Evolutionary conservation across 106 monocot genomes (phyloP).

Genomic region (Narthecium ossifragum): DNA sequence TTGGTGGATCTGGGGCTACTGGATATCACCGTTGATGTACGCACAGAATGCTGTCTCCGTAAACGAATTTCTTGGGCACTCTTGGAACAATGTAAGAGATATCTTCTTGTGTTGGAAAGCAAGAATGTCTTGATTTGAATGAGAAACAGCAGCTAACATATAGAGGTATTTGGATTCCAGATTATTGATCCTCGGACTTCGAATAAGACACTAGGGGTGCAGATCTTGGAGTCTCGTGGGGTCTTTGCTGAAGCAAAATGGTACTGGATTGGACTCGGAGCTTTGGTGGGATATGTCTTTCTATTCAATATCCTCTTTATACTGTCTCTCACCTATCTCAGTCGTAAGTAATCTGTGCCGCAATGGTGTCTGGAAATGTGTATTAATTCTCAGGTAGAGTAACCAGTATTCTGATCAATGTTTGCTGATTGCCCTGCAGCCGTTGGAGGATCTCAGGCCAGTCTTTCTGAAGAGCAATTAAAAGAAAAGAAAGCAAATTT

Average conservation of each 20-base stretch:
- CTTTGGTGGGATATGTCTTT: slow-evolving; percentile 22
- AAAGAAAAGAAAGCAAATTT: neutral
- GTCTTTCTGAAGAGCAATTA: no score
- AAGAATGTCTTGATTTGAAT: neutral
- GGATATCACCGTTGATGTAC: slow-evolving; percentile 28
- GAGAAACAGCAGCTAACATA: neutral
- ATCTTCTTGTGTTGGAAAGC: no score
- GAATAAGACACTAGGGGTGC: slow-evolving; percentile 14
- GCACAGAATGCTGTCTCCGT: slow-evolving; percentile 15
- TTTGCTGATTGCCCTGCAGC: neutral
- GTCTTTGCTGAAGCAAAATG: slow-evolving; percentile 24
- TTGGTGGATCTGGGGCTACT: slow-evolving; percentile 33
- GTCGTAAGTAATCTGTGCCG: slow-evolving; percentile 17
- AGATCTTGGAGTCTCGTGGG: slow-evolving; percentile 18
- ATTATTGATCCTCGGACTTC: slow-evolving; percentile 5
- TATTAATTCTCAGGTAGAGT: neutral
- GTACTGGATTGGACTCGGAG: slow-evolving; percentile 38
- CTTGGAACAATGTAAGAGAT: slow-evolving; percentile 21
- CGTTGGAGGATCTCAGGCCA: neutral
- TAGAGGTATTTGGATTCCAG: neutral
- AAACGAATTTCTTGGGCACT: slow-evolving; percentile 30
- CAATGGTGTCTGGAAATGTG: no score
- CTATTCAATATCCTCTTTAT: slow-evolving; percentile 27
- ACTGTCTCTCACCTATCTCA: slow-evolving; percentile 16
- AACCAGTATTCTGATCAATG: neutral